Base-by-base conservation (phyloP, 2,329 filamentous ascomycete species). In the Hymenoscyphus fructigenus region DNA sequence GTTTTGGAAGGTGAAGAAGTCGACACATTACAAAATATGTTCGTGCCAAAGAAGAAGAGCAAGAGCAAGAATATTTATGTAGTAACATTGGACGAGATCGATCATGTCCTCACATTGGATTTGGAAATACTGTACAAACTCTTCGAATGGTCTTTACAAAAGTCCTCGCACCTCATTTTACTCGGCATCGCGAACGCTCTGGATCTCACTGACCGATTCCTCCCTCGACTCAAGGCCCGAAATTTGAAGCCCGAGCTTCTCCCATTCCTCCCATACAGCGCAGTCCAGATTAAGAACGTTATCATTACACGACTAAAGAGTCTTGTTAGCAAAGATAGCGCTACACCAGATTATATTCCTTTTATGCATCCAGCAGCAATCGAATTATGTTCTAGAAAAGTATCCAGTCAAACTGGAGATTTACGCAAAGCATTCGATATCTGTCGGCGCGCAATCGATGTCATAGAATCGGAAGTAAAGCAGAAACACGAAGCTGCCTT, bases 121-220 rank as follows among this genome's bases (percentile, higher is more conserved):
- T 81, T 95, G 65, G 92, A 96, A 71, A 90, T 95, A 62, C 82
- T 99, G 15, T 97, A 98, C 79, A 91, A 88, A 67, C 82, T 99
- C n/a, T 97, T 99, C 71, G 93, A 97, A 76, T 98, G 94, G 93
- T 96, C 95, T 1, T 81, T 99, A 73, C 87, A 92, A 67, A 88
- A 88, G 68, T 85, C 86, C 1, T 97, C 95, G 0, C 87, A 86
- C 23, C 87, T 99, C 5, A 82, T 95, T 41, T 82, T 99, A 20
- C 86, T 99, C 59, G 95, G 95, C 58, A 97, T 99, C 74, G 95
- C 95, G 71, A 99, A 99, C 74, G 95, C 95, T 3, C 83, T 99
- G 62, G 95, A 99, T 75, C 82, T 99, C 64, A 99, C 95, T 0
- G 95, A 98, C 75, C 91, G 95, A 10, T 97, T 97, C 72, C 84